phyloP scores from a whole-genome alignment of 192 early-diverging fungal species.

The Irineochytrium annulatum region DNA sequence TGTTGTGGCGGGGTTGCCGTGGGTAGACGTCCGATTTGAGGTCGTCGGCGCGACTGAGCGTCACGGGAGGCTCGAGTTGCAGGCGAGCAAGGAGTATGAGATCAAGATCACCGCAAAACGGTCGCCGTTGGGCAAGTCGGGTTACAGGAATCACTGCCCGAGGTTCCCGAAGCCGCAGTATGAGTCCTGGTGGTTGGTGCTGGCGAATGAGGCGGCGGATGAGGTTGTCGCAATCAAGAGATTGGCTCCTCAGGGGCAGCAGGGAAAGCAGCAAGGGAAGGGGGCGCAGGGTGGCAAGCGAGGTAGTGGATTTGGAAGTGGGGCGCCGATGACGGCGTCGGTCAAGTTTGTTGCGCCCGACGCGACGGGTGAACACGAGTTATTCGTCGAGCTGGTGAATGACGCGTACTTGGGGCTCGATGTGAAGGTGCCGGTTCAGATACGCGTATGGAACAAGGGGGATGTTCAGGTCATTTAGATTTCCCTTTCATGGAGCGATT shows the following conservation, averaged over 20 bases:
- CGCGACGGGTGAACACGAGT: slow-evolving; percentile 52
- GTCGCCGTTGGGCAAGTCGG: slow-evolving; percentile 5
- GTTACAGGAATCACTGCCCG: slow-evolving; percentile 68
- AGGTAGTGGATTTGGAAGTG: slow-evolving; percentile 13
- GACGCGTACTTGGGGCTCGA: slow-evolving; percentile 70
- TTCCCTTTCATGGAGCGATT: no score
- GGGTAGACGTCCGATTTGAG: slow-evolving; percentile 16
- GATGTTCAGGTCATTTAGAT: no score
- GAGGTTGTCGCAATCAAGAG: slow-evolving; percentile 80
- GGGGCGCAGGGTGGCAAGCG: not conserved
- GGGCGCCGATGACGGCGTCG: slow-evolving; percentile 29
- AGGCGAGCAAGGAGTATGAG: slow-evolving; percentile 38
- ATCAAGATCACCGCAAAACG: slow-evolving; percentile 25
- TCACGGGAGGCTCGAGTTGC: slow-evolving; percentile 40
- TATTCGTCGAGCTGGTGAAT: slow-evolving; percentile 58
- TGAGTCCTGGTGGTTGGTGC: slow-evolving; percentile 90
- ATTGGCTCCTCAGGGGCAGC: slow-evolving; percentile 58
- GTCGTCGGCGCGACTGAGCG: slow-evolving; percentile 23
- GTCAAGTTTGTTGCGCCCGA: slow-evolving; percentile 67
- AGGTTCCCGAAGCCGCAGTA: slow-evolving; percentile 87
- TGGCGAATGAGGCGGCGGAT: slow-evolving; percentile 62
- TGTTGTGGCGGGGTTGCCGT: slow-evolving; percentile 33
- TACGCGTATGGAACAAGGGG: not conserved
- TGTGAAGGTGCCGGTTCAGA: not conserved
- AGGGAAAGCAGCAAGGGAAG: slow-evolving; percentile 3